Evolutionary conservation across 768 basidiomycete genomes (phyloP).

Genomic region (Melanogaster broomeanus): DNA sequence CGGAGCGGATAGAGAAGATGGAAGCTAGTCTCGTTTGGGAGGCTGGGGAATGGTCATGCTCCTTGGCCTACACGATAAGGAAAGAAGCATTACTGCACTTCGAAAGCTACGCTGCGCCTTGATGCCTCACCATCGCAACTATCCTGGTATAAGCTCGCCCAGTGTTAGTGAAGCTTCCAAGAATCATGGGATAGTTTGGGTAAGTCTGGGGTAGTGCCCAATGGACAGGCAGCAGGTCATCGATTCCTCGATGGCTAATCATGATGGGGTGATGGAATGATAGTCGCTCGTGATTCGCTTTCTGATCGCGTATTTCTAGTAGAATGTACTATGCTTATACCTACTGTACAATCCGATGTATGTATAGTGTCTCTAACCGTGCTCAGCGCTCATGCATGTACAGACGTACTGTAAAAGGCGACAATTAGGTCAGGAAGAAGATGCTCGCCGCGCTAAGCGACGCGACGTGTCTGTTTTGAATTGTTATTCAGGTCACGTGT

Average conservation of each 20-base stretch:
- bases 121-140: not conserved
- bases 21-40: not conserved
- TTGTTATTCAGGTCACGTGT: conserved; percentile 41
- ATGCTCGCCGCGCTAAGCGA: conserved; percentile 11
- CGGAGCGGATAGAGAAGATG: not conserved
- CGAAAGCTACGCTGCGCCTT: not conserved
- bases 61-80: not conserved
- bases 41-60: too few species aligned
- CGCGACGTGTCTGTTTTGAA: conserved; percentile 39
- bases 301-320: not conserved
- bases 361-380: too few species aligned
- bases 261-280: not conserved
- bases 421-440: not conserved
- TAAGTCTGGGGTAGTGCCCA: not conserved
- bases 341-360: too few species aligned
- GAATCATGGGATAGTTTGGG: not conserved
- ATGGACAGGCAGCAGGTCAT: too few species aligned
- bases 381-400: too few species aligned
- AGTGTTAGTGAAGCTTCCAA: not conserved
- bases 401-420: not conserved
- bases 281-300: not conserved
- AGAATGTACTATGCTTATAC: not conserved
- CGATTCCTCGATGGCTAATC: too few species aligned
- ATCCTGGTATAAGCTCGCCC: not conserved
- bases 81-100: not conserved